Conservation (phyloP, 2,329 filamentous ascomycete species). For the Fusarium protoensiforme region DNA sequence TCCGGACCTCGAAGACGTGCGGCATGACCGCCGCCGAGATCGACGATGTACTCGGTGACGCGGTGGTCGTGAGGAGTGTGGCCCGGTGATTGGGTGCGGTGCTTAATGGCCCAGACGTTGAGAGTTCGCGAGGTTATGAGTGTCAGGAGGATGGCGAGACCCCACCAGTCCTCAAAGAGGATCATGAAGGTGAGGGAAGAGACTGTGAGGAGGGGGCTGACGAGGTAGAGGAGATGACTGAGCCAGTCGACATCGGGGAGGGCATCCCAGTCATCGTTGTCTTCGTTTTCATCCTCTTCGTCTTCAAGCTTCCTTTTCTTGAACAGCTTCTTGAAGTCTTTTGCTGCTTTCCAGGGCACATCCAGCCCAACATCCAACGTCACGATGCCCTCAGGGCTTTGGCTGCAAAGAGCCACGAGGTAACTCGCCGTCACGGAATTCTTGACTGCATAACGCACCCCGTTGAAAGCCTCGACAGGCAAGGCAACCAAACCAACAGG, state of each 20-base stretch:
- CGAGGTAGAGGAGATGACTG: constrained; percentile 61
- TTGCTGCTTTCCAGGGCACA: constrained; percentile 36
- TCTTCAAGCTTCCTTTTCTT: constrained; percentile 7
- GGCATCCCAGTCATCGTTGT: constrained; percentile 35
- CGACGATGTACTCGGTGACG: constrained; percentile 60
- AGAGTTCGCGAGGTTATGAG: constrained; percentile 65
- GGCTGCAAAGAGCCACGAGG: constrained; percentile 44
- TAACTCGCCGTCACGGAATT: constrained; percentile 66
- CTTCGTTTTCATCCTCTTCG: constrained; percentile 14
- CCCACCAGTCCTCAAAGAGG: constrained; percentile 64
- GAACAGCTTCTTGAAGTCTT: constrained; percentile 16
- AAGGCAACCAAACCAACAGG: constrained; percentile 47
- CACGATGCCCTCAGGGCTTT: constrained; percentile 30
- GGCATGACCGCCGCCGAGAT: constrained; percentile 62
- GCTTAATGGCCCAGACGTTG: constrained; percentile 67
- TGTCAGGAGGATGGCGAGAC: constrained; percentile 57
- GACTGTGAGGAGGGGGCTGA: constrained; percentile 59
- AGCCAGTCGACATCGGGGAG: constrained; percentile 55
- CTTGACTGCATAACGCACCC: constrained; percentile 49
- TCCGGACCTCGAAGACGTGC: constrained; percentile 64
- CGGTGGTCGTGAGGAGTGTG: constrained; percentile 15
- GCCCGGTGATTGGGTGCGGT: constrained; percentile 49
- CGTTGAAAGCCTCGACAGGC: constrained; percentile 28
- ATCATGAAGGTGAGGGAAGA: constrained; percentile 56
- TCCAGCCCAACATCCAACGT: constrained; percentile 45